Evolutionary conservation across 225 moss, liverwort and hornwort genomes (phyloP), one percentile per base, ranked within the genome.

Genomic region (Physcomitrellopsis africana): DNA sequence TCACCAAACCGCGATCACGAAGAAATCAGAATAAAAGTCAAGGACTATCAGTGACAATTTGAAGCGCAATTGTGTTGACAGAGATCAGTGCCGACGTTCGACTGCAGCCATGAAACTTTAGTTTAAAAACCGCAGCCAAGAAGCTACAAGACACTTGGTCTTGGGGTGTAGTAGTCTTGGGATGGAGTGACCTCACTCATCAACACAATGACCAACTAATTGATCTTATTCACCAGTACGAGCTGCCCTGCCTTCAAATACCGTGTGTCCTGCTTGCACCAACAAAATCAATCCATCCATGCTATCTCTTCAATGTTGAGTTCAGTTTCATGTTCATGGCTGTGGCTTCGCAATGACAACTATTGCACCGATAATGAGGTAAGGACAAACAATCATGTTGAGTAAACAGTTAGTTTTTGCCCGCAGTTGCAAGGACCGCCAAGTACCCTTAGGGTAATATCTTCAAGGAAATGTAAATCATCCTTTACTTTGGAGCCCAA

Each of bases 341-440:
- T 1, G 9, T 63, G 23, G 74, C 74, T 53, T 5, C 3, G 7
- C 7, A 74, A 64, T 76, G 67, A 44, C 58, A n/a, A 14, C 46
- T 59, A 72, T 58, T 3, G 3, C 69, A 46, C 7, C 9, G 0
- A 11, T 49, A 11, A 49, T 15, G 48, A 49, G 48, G 2, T 49
- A 0, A 81, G 81, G 76, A 76, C 67, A n/a, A 5, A 66, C 6
- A 24, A 81, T 81, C 67, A 81, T 81, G 67, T 15, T 1, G 16
- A 55, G 61, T 47, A 61, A 60, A 49, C 11, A 72, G 76, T 81
- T 76, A 72, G 81, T 81, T 76, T 29, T 68, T 53, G 16, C 42
- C 46, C 43, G 1, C 59, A 51, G 32, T 37, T 37, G 29, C 17
- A 48, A 55, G 69, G 75, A 75, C 52, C 12, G 75, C 43, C 72